Conservation (phyloP, 2,329 filamentous ascomycete genomes). For the Hypoxylon sp. region DNA sequence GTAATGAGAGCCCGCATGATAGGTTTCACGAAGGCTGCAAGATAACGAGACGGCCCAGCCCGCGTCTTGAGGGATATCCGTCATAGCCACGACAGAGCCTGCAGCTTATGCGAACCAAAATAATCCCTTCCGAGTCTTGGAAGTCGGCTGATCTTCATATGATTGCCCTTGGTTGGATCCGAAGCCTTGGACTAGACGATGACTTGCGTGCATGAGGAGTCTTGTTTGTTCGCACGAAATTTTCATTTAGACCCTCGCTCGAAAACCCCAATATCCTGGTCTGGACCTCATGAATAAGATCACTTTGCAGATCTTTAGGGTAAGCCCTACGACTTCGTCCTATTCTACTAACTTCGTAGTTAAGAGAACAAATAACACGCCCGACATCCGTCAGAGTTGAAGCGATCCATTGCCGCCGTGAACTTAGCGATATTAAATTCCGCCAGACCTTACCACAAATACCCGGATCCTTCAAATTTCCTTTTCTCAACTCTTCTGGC, state of each 20-base stretch:
- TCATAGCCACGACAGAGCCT: slow-evolving; percentile 9
- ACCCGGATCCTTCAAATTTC: slow-evolving; percentile 17
- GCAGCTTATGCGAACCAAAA: slow-evolving; percentile 7
- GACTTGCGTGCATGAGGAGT: background rate
- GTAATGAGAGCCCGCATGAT: slow-evolving; percentile 34
- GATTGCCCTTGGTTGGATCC: slow-evolving; percentile 18
- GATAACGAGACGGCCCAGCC: slow-evolving; percentile 37
- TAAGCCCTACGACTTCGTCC: slow-evolving; percentile 9
- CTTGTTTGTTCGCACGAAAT: slow-evolving; percentile 16
- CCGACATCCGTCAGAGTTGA: background rate
- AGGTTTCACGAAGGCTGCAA: slow-evolving; percentile 27
- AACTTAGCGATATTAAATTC: background rate
- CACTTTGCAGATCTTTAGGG: slow-evolving; percentile 5
- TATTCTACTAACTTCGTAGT: background rate
- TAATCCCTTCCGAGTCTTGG: background rate
- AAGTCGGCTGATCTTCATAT: slow-evolving; percentile 30
- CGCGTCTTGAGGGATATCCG: slow-evolving; percentile 17
- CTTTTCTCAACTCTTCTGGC: background rate
- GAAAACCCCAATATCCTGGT: slow-evolving; percentile 21
- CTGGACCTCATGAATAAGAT: slow-evolving; percentile 5
- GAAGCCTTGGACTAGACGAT: slow-evolving; percentile 14
- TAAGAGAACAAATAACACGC: background rate
- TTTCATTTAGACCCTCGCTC: slow-evolving; percentile 14
- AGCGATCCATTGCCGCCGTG: slow-evolving; percentile 1
- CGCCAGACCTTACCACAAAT: slow-evolving; percentile 14